A percentile compares a stretch with the other conserved stretches of the same genome.
Evolutionary conservation across 2,329 filamentous ascomycete genomes (phyloP).

Genomic region (Teratosphaeria epicoccoides): DNA sequence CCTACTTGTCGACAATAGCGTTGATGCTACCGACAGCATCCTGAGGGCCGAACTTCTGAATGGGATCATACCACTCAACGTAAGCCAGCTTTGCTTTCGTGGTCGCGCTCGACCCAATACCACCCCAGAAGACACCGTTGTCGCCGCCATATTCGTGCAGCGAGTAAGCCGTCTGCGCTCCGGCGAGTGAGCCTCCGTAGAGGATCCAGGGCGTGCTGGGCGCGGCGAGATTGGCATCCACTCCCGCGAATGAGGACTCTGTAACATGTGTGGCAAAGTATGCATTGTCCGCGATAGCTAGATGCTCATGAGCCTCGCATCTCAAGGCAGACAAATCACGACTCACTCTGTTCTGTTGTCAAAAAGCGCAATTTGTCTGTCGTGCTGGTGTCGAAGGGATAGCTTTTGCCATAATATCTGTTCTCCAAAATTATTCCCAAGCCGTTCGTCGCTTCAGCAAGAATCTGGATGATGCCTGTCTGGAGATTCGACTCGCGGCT

Average conservation of each 20-base stretch:
- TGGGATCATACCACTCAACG: constrained; percentile 51
- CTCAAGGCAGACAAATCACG: neutral
- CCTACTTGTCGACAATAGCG: constrained; percentile 44
- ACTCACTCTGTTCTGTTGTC: constrained; percentile 38
- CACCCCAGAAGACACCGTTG: constrained; percentile 61
- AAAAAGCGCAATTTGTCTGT: constrained; percentile 41
- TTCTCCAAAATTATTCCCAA: constrained; percentile 46
- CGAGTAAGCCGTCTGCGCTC: constrained; percentile 36
- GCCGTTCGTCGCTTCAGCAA: constrained; percentile 45
- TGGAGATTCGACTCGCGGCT: constrained; percentile 58
- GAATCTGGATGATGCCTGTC: constrained; percentile 54
- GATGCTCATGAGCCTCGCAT: neutral
- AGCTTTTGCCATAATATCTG: constrained; percentile 42
- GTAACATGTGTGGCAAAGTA: constrained; percentile 41
- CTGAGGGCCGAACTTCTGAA: constrained; percentile 45
- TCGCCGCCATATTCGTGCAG: constrained; percentile 46
- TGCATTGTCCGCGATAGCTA: constrained; percentile 39
- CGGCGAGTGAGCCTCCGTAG: constrained; percentile 37
- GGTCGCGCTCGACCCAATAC: constrained; percentile 70
- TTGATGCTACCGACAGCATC: constrained; percentile 50
- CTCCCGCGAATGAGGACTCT: constrained; percentile 29
- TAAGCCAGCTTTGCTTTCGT: constrained; percentile 65
- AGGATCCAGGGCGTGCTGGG: constrained; percentile 38
- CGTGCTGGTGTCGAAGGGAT: constrained; percentile 37
- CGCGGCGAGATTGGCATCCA: constrained; percentile 33